Conservation (phyloP, 306 rosid species). For the Medicago arabica region DNA sequence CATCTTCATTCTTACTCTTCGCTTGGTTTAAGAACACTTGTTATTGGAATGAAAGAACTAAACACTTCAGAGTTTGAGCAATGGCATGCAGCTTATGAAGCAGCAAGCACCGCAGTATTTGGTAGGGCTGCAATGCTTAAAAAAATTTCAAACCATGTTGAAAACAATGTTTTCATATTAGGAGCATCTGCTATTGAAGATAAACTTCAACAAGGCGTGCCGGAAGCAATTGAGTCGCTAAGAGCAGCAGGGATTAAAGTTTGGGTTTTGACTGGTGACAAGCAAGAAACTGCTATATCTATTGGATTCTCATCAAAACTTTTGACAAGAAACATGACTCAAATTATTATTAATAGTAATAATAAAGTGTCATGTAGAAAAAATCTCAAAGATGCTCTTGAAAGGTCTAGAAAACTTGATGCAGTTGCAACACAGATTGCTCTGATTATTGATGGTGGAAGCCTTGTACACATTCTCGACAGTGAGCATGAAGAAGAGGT, state of each 20-base stretch:
- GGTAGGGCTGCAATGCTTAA: conserved; percentile 85
- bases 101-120: conserved; percentile 77
- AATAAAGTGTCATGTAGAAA: conserved; percentile 71
- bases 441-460: conserved; percentile 90
- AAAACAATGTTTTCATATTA: conserved; percentile 65
- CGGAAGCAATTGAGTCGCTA: conserved; percentile 87
- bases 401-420: conserved; percentile 62
- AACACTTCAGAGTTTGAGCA: conserved; percentile 67
- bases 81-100: conserved; percentile 85
- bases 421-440: conserved; percentile 53
- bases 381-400: conserved; percentile 77
- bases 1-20: conserved; percentile 89
- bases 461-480: conserved; percentile 94
- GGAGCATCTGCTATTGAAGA: conserved; percentile 98
- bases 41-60: conserved; percentile 78
- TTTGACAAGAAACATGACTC: conserved; percentile 79
- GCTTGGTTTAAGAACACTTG: conserved; percentile 88
- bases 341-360: conserved; percentile 72
- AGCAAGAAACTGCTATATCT: conserved; percentile 97
- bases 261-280: conserved; percentile 98
- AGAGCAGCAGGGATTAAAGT: conserved; percentile 84
- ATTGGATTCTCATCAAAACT: conserved; percentile 96
- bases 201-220: conserved; percentile 90
- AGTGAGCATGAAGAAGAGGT: conserved; percentile 85
- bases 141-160: conserved; percentile 69